Evolutionary conservation across 164 flowering plant species (phyloP), one percentile per base, ranked within the genome.

Genomic region (Chimonanthus praecox): DNA sequence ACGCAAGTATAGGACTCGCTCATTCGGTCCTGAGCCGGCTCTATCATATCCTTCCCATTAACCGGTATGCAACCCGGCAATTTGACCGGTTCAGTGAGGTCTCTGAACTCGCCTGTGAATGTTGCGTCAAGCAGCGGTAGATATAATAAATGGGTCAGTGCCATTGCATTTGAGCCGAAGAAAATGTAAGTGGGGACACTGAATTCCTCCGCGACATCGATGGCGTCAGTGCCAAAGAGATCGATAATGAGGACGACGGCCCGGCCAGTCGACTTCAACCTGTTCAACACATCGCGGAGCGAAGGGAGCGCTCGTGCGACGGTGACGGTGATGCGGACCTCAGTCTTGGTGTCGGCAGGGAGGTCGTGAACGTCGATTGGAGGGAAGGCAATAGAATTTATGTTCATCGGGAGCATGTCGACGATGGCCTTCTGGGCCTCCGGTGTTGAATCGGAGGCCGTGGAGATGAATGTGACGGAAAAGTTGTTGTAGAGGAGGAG

Each of bases 11-110:
- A 82, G 11, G 73, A 76, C 18, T 80, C 81, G 54, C 71, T 64
- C 15, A 60, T 61, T 45, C 81, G 67, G 62, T 84, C 81, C 43
- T 82, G 85, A 4, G 64, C 10, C n/a, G 80, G 82, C 54, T 77
- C 83, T 2, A 72, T 10, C 5, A 82, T 49, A 13, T 82, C 87
- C 7, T 16, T 58, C 4, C 83, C 82, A 0, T 61, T 71, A 7
- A 82, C 4, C 0, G 87, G 85, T 3, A 79, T 43, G 63, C 87
- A 84, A 0, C 83, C 87, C 5, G 85, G 87, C n/a, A 82, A 11
- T 7, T 67, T 5, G 4, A 84, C 43, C 3, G 83, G 84, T 16
- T 81, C 80, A 3, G 78, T 64, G 4, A 78, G 46, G 49, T 84
- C 80, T n/a, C 74, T 65, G 66, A 44, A 80, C 76, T 82, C 86